Base-by-base conservation (phyloP, 306 rosid species). In the Myrica gale region DNA sequence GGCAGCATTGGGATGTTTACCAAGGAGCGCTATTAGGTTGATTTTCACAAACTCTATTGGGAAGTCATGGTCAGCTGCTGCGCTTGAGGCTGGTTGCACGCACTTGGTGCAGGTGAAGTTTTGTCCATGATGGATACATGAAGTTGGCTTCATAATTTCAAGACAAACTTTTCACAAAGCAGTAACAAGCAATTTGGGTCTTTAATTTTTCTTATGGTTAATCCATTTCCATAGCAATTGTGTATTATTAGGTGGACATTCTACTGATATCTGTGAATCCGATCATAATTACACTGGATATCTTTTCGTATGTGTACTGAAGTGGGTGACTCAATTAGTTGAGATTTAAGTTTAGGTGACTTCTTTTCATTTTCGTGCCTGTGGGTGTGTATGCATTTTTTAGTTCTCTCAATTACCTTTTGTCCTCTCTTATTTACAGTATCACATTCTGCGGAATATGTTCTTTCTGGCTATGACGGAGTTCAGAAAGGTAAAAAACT, bases 401-500 rank as follows among this genome's bases (percentile, higher is more conserved):
- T 57, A 52, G 50, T 12, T 60, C 39, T 47, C 72, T 73, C 12
- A 51, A 10, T 62, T 39, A 56, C 46, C 45, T 20, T 55, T 63
- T 63, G 15, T 23, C 12, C 52, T 69, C 21, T 48, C 13, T 39
- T 51, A 73, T 74, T 85, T 78, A 68, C 97, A 95, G 99, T 90
- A 88, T 81, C 99, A 95, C 78, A 87, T 90, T 37, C 74, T 95
- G 83, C 89, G 96, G 72, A 92, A 95, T 80, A 80, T 89, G 65
- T 90, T 89, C 78, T 90, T 81, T 75, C 72, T 95, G 97, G 92
- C 96, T 51, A 82, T 79, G 93, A 87, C 93, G 21, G 98, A 94
- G 79, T 92, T 92, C 71, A 53, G 47, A 78, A 79, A 86, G 93
- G 98, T 94, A 84, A 73, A 9, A 6, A 70, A 63, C n/a, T 76